phyloP scores from a whole-genome alignment of 805 yeast species.

The Saccharomycopsis vini region DNA sequence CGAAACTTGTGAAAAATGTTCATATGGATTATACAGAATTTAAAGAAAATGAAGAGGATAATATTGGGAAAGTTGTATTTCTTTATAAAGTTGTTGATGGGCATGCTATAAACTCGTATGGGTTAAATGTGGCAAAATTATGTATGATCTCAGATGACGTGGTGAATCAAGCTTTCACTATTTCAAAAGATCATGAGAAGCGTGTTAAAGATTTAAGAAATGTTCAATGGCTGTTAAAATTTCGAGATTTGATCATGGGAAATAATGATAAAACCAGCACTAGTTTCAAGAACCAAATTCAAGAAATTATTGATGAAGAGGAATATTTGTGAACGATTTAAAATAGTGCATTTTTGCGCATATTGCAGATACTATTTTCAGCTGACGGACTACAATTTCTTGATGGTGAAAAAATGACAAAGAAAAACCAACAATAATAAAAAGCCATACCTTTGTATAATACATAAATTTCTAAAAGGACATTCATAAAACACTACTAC shows the following conservation, averaged over 20 bases:
- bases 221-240: not conserved
- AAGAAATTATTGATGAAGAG: not conserved
- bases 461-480: not conserved
- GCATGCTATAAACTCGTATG: constrained; percentile 58
- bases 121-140: constrained; percentile 74
- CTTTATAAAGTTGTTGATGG: constrained; percentile 45
- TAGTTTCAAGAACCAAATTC: not conserved
- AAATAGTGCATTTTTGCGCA: no score
- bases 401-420: no score
- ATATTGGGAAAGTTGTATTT: constrained; percentile 35
- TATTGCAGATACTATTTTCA: no score
- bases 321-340: not conserved
- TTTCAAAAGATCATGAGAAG: constrained; percentile 20
- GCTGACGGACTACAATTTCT: no score
- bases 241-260: not conserved
- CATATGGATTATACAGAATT: constrained; percentile 58
- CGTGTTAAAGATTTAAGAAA: not conserved
- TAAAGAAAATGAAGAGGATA: constrained; percentile 29
- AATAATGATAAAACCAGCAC: no score
- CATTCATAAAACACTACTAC: no score
- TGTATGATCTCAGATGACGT: constrained; percentile 51
- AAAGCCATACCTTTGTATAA: no score
- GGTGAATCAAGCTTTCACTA: constrained; percentile 35
- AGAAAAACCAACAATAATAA: not conserved
- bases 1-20: constrained; percentile 41